Evolutionary conservation across 2,329 filamentous ascomycete species (phyloP), one percentile per base, ranked within the genome.

Genomic region (Aspergillus novofumigatus): DNA sequence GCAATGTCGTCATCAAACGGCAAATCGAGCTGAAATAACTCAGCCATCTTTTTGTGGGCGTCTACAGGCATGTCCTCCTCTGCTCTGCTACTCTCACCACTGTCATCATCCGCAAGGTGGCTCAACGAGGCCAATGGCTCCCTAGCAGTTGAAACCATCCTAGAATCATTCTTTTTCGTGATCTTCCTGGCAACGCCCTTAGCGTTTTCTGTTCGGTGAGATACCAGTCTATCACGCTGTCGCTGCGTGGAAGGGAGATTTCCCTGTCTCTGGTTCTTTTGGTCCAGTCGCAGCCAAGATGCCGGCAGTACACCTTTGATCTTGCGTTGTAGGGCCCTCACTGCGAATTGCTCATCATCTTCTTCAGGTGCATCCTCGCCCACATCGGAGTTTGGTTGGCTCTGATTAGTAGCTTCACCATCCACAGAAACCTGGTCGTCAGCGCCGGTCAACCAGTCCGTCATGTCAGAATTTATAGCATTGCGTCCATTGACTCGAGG

Each of bases 271-370:
- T 70, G 70, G 38, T 68, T 68, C 56, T 72, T 70, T 50, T 70
- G 68, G 60, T 79, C 70, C 50, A 80, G 67, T 52, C 75, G 70
- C 25, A 77, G 59, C 75, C 76, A 80, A 25, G 79, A 81, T 5
- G 79, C 79, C 20, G 79, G 79, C 25, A 81, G 68, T 25, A 81
- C 78, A 26, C 79, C 79, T 57, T 76, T 75, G 11, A 79, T 80
- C 52, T 63, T 73, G 28, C 76, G 75, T 50, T 75, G 71, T 11
- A 75, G 61, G 26, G 59, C 63, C 58, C 69, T 67, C 10, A 79
- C 63, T 51, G 68, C 65, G 45, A 58, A 59, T 29, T 67, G 65
- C 47, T 69, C 60, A 48, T 63, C 56, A 10, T 61, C 55, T 7
- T 48, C 52, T 8, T 56, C 56, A 25, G 58, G 53, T 3, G 51